These are phyloP conservation scores for Pythium insidiosum DNA, from an alignment of 352 stramenopile genomes.

Conservation along the genomic window DNA sequence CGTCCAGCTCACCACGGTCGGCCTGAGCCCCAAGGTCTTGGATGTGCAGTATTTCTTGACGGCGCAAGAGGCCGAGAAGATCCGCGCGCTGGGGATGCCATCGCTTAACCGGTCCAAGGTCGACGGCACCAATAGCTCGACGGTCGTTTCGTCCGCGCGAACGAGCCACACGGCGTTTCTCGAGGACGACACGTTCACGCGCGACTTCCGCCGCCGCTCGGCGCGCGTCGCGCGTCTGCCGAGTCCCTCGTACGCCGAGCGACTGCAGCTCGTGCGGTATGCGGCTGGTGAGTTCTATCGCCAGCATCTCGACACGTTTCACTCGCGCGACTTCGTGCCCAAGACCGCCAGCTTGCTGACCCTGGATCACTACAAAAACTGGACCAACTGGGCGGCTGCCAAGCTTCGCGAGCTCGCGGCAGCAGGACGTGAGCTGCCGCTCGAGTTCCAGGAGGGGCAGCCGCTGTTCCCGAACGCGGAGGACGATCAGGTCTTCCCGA, in stretches of 20 bases:
- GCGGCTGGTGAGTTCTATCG: conserved; percentile 75
- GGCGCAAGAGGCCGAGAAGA: conserved; percentile 38
- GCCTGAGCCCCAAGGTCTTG: conserved; percentile 61
- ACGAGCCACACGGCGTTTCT: conserved; percentile 83
- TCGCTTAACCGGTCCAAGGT: conserved; percentile 62
- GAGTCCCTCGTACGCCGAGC: conserved; percentile 57
- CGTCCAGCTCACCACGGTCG: conserved; percentile 61
- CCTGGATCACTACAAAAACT: conserved; percentile 58
- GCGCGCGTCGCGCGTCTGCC: conserved; percentile 54
- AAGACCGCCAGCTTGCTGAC: conserved; percentile 26
- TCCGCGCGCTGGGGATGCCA: conserved; percentile 43
- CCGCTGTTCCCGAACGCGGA: conserved; percentile 48
- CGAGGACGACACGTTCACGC: conserved; percentile 50
- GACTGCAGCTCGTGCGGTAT: conserved; percentile 74
- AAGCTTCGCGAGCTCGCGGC: conserved; percentile 28
- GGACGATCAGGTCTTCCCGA: conserved; percentile 46
- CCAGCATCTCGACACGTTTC: conserved; percentile 77
- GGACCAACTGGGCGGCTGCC: conserved; percentile 50
- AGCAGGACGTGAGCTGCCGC: conserved; percentile 46
- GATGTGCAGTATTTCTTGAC: conserved; percentile 67
- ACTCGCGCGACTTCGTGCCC: conserved; percentile 61
- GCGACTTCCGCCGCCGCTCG: conserved; percentile 61
- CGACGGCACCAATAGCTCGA: conserved; percentile 52
- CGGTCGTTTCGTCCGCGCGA: conserved; percentile 46
- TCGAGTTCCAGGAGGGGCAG: conserved; percentile 49